A percentile compares a stretch with the other conserved stretches of the same genome.
These are phyloP conservation scores for Postia placenta DNA, from an alignment of 768 basidiomycete species.

Conservation along the genomic window DNA sequence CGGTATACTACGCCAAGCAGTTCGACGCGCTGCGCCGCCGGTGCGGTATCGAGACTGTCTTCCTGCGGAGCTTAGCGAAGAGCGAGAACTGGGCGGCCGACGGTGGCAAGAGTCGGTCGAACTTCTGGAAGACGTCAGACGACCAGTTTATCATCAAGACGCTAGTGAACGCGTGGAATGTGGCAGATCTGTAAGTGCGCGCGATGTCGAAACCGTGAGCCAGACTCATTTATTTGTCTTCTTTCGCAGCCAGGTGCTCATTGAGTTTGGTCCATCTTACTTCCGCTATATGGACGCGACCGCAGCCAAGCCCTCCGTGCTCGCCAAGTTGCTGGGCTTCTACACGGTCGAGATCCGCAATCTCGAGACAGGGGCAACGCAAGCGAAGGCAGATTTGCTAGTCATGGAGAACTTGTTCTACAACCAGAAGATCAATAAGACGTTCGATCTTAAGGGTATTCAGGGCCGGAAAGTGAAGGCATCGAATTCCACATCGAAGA, in stretches of 20 bases:
- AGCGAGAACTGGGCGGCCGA: slow-evolving; percentile 68
- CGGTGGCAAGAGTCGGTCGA: slow-evolving; percentile 75
- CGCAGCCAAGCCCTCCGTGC: slow-evolving; percentile 55
- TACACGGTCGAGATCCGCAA: slow-evolving; percentile 76
- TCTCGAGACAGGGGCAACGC: slow-evolving; percentile 56
- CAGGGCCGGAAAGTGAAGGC: slow-evolving; percentile 68
- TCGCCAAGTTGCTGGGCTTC: slow-evolving; percentile 79
- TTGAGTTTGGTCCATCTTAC: slow-evolving; percentile 73
- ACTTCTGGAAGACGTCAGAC: slow-evolving; percentile 80
- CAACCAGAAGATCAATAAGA: slow-evolving; percentile 56
- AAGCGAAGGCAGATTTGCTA: slow-evolving; percentile 67
- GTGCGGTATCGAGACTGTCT: slow-evolving; percentile 58
- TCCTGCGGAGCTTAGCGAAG: slow-evolving; percentile 52
- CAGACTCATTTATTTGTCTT: neutral
- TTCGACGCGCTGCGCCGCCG: slow-evolving; percentile 62
- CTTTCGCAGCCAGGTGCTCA: slow-evolving; percentile 57
- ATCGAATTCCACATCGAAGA: slow-evolving; percentile 39
- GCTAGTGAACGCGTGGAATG: slow-evolving; percentile 81
- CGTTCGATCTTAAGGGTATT: slow-evolving; percentile 82
- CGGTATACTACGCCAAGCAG: slow-evolving; percentile 76
- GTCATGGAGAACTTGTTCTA: slow-evolving; percentile 88
- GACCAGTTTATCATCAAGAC: slow-evolving; percentile 82
- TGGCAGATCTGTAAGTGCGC: slow-evolving; percentile 65
- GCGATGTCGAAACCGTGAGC: neutral
- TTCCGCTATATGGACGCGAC: slow-evolving; percentile 75